Base-by-base conservation (phyloP, 2,329 filamentous ascomycete genomes). In the Pseudocercospora crystallina region DNA sequence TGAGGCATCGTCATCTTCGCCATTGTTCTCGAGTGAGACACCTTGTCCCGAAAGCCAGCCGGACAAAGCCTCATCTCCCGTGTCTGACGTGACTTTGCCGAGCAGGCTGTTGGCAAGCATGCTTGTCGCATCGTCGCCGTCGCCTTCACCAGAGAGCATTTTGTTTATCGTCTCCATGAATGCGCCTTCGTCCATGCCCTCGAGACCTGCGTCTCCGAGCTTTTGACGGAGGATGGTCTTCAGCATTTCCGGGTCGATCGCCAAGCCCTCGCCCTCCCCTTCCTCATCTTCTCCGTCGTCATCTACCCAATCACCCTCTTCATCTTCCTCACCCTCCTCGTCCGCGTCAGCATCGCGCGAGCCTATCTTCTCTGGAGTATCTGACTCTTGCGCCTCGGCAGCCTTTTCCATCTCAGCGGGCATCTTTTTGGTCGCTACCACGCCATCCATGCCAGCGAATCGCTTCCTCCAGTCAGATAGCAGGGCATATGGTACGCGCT, bases 391-490 rank as follows among this genome's bases (percentile, higher is more conserved):
- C n/a, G 56, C 60, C 32, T 63, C 53, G 8, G 64, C 63, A 11
- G 65, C 65, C n/a, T 50, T 44, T 40, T 56, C 54, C 66, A 67
- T 66, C 17, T 61, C 61, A 26, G 45, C 52, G 5, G 63, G 65
- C 64, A 67, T 68, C 12, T 51, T 42, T 32, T 49, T 60, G n/a
- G 36, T 45, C 30, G 33, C 34, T 1, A 56, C 34, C 12, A 51
- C 26, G 3, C 56, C 60, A 20, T 59, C 57, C 43, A 58, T 62
- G 26, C 67, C 57, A 30, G 58, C 60, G 43, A 72, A 69, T 29
- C 67, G 66, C 45, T 71, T 64, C 50, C 69, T 68, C 75, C 75
- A 78, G 51, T 78, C 69, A 33, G 69, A 68, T 20, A 78, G 53
- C 11, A 78, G 57, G 4, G 75, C 68, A 47, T 69, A 73, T 9